These are phyloP conservation scores for Beauveria australis DNA, from an alignment of 2,329 filamentous ascomycete species.

Conservation along the genomic window DNA sequence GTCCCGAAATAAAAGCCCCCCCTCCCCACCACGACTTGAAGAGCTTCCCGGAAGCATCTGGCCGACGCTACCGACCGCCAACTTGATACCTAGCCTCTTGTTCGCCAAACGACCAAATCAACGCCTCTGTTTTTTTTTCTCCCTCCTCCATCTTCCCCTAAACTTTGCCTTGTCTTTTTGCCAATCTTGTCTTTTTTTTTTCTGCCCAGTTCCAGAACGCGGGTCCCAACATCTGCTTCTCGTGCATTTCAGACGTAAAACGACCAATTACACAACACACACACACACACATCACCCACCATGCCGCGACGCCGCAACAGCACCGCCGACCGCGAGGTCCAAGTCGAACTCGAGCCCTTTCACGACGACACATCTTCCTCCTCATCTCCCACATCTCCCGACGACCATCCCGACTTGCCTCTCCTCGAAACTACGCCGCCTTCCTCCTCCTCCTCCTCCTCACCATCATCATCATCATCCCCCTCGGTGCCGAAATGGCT, in stretches of 20 bases:
- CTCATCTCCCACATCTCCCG: not conserved
- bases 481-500: slow-evolving; percentile 10
- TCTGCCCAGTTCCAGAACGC: no score
- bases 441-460: not conserved
- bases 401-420: slow-evolving; percentile 6
- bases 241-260: no score
- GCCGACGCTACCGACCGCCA: not conserved
- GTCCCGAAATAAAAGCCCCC: not conserved
- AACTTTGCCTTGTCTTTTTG: no score
- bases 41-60: not conserved
- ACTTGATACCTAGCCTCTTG: not conserved
- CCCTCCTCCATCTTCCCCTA: not conserved
- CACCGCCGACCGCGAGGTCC: not conserved
- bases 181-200: no score
- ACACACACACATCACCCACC: not conserved
- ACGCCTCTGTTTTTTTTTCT: no score
- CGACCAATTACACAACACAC: not conserved
- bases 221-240: no score
- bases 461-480: not conserved
- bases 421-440: not conserved
- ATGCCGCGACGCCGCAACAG: slow-evolving; percentile 1
- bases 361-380: slow-evolving; percentile 3
- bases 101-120: no score
- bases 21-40: not conserved
- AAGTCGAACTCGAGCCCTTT: slow-evolving; percentile 11